Percentiles rank a stretch among this genome's conserved stretches.
phyloP scores from a whole-genome alignment of 768 basidiomycete genomes.

The Boletellus emodensis region DNA sequence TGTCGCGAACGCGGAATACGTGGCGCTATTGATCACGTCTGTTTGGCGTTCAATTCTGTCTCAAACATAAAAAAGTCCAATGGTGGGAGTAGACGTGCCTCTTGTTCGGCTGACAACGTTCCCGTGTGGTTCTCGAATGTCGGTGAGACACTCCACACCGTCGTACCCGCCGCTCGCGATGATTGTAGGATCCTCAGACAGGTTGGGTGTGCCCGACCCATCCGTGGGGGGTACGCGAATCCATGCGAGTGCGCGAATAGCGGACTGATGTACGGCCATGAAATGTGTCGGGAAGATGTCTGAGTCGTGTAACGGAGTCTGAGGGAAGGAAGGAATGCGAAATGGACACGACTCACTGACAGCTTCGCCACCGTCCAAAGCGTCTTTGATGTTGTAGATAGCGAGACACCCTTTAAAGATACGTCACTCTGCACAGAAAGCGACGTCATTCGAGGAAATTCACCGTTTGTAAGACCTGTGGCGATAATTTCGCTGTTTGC shows the following conservation, averaged over 20 bases:
- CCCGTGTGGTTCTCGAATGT: conserved; percentile 66
- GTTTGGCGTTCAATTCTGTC: background rate
- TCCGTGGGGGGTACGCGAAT: conserved; percentile 59
- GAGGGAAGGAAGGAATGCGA: background rate
- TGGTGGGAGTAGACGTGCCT: conserved; percentile 39
- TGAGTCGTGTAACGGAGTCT: background rate
- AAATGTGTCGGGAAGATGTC: conserved; percentile 67
- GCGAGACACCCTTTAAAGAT: conserved; percentile 45
- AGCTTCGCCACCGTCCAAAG: conserved; percentile 33
- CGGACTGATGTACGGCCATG: conserved; percentile 71
- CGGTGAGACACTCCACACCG: conserved; percentile 70
- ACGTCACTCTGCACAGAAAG: background rate
- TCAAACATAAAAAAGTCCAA: background rate
- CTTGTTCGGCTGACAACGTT: conserved; percentile 74
- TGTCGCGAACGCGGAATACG: conserved; percentile 64
- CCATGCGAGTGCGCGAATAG: conserved; percentile 75
- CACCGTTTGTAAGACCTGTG: conserved; percentile 82
- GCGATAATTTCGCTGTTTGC: conserved; percentile 80
- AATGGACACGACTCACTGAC: conserved; percentile 26
- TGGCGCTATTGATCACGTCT: conserved; percentile 71
- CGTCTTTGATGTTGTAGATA: conserved; percentile 50
- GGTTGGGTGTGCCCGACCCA: conserved; percentile 41
- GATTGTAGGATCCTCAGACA: conserved; percentile 61
- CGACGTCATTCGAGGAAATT: background rate
- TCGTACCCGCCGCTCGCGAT: conserved; percentile 80